Evolutionary conservation across 306 rosid genomes (phyloP).

Genomic region (Prunus campanulata): DNA sequence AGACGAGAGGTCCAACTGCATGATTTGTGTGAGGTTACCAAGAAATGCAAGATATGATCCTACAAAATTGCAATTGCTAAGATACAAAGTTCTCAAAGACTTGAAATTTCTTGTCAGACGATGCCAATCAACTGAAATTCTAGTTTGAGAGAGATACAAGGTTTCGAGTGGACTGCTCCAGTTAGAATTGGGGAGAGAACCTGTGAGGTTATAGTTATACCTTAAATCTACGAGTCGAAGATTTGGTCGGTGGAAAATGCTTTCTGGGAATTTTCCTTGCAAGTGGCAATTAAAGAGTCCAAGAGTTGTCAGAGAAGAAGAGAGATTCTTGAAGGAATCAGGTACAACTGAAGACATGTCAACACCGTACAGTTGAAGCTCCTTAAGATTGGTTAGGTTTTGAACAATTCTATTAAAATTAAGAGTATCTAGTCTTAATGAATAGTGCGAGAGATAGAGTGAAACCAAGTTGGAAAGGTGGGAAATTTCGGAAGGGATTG

Average conservation of each 20-base stretch:
- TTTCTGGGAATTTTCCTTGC: background rate
- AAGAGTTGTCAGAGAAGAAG: background rate
- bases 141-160: too few species aligned
- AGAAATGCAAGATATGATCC: background rate
- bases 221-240: background rate
- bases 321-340: background rate
- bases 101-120: too few species aligned
- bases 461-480: background rate
- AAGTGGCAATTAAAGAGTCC: rapidly evolving
- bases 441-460: background rate
- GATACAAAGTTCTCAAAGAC: background rate
- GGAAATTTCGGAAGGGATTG: too few species aligned
- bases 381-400: too few species aligned
- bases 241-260: background rate
- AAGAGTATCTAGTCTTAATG: too few species aligned
- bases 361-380: rapidly evolving
- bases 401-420: rapidly evolving
- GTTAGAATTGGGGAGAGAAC: background rate
- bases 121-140: too few species aligned
- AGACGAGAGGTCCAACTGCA: rapidly evolving
- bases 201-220: background rate
- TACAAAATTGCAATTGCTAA: background rate
- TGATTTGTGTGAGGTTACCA: constrained; percentile 9
- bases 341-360: background rate
- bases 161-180: too few species aligned